A percentile compares a stretch with the other conserved stretches of the same genome.
Evolutionary conservation across 495 filamentous ascomycete species (phyloP).

Genomic region (Aspergillus ellipticus): DNA sequence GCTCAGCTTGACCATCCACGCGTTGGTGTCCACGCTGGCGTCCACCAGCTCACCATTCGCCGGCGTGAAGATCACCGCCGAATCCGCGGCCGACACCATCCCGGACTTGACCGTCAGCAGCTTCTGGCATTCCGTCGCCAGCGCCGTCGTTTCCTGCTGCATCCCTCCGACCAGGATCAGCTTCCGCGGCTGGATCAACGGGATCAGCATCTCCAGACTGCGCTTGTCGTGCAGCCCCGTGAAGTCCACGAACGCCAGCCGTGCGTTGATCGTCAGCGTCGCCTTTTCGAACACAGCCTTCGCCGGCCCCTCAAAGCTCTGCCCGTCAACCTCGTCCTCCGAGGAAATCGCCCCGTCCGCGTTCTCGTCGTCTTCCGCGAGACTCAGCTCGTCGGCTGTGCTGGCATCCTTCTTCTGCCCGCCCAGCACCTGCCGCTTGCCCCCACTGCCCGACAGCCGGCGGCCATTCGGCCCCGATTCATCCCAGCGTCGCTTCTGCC

Average conservation of each 20-base stretch:
- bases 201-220: slow-evolving; percentile 89
- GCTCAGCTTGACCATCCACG: slow-evolving; percentile 89
- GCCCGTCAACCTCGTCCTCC: slow-evolving; percentile 45
- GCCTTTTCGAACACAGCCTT: slow-evolving; percentile 63
- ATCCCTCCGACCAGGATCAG: slow-evolving; percentile 83
- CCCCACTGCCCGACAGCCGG: slow-evolving; percentile 30
- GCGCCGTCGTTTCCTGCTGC: slow-evolving; percentile 65
- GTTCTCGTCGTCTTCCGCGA: slow-evolving; percentile 40
- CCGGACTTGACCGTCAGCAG: slow-evolving; percentile 57
- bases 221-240: slow-evolving; percentile 89
- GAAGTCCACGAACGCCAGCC: slow-evolving; percentile 86
- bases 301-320: slow-evolving; percentile 60
- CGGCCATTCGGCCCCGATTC: slow-evolving; percentile 53
- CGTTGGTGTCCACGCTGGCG: slow-evolving; percentile 95
- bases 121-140: slow-evolving; percentile 79
- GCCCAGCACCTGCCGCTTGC: slow-evolving; percentile 40
- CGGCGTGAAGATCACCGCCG: slow-evolving; percentile 74
- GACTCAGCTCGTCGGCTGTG: slow-evolving; percentile 34
- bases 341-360: slow-evolving; percentile 46
- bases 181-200: slow-evolving; percentile 89
- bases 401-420: slow-evolving; percentile 44
- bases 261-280: slow-evolving; percentile 61
- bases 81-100: slow-evolving; percentile 32
- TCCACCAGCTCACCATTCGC: slow-evolving; percentile 65
- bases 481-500: slow-evolving; percentile 93